phyloP scores from a whole-genome alignment of 2,329 filamentous ascomycete genomes.

The Fusarium sp. region DNA sequence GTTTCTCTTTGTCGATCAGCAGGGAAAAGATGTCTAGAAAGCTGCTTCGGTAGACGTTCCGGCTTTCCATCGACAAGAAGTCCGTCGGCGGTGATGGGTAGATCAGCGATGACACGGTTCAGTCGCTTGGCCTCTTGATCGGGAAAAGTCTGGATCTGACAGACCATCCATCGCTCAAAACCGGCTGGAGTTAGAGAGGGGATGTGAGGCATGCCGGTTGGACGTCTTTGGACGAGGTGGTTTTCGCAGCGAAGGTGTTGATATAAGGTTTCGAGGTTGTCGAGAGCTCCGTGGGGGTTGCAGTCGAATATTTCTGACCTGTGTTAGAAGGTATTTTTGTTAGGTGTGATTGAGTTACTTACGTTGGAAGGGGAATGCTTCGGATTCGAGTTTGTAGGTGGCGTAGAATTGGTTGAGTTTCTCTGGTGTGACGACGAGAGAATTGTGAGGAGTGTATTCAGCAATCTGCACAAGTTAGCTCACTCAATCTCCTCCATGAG shows the following conservation, averaged over 20 bases:
- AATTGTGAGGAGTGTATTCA: slow-evolving; percentile 45
- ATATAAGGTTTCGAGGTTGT: slow-evolving; percentile 61
- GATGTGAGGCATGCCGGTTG: slow-evolving; percentile 64
- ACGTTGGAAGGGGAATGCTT: slow-evolving; percentile 77
- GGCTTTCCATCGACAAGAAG: slow-evolving; percentile 71
- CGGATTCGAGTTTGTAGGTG: slow-evolving; percentile 70
- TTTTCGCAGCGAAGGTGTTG: slow-evolving; percentile 66
- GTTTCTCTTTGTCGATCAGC: slow-evolving; percentile 64
- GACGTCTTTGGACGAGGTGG: slow-evolving; percentile 68
- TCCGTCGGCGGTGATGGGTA: slow-evolving; percentile 70
- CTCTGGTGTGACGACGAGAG: slow-evolving; percentile 76
- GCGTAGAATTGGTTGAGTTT: slow-evolving; percentile 82
- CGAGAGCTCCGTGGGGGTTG: slow-evolving; percentile 39
- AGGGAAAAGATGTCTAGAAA: slow-evolving; percentile 80
- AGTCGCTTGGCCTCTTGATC: slow-evolving; percentile 79
- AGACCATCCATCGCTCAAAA: slow-evolving; percentile 77
- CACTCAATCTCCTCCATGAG: too few species aligned
- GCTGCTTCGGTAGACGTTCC: slow-evolving; percentile 81
- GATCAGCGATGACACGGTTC: slow-evolving; percentile 72
- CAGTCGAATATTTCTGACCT: slow-evolving; percentile 63
- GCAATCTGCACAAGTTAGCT: slow-evolving; percentile 42
- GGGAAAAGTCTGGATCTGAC: slow-evolving; percentile 79
- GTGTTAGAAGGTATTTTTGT: neutral
- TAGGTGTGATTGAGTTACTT: slow-evolving; percentile 38
- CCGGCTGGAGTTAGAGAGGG: slow-evolving; percentile 75